A percentile compares a stretch with the other conserved stretches of the same genome.
phyloP scores from a whole-genome alignment of 1,139 yeast genomes.

The Lodderomyces margitis region DNA sequence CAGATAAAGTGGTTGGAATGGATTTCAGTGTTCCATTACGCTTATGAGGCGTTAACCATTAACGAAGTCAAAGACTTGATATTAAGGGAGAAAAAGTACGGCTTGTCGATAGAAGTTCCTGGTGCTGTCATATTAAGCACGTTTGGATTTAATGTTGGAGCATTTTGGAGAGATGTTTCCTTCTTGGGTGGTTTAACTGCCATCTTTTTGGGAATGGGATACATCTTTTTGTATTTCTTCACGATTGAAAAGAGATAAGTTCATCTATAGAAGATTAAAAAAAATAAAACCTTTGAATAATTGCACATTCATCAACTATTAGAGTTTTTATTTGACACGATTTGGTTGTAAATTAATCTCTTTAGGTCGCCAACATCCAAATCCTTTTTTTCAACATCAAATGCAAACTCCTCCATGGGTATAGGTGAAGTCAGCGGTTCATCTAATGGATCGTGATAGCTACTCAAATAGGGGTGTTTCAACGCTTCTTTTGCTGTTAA shows the following conservation, averaged over 20 bases:
- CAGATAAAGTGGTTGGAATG: constrained; percentile 80
- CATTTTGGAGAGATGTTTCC: constrained; percentile 63
- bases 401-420: constrained; percentile 76
- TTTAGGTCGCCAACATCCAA: constrained; percentile 70
- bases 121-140: constrained; percentile 96
- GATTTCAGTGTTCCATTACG: constrained; percentile 89
- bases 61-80: constrained; percentile 91
- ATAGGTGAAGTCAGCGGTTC: constrained; percentile 79
- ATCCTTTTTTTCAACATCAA: constrained; percentile 73
- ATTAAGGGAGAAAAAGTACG: constrained; percentile 83
- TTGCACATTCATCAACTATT: neutral
- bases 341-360: constrained; percentile 63
- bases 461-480: constrained; percentile 72
- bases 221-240: constrained; percentile 65
- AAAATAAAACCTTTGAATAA: too few species aligned
- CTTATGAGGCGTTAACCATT: constrained; percentile 87
- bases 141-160: constrained; percentile 86
- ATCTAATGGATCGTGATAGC: constrained; percentile 80
- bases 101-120: constrained; percentile 93
- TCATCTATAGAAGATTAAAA: too few species aligned
- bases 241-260: constrained; percentile 70
- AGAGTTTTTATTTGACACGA: constrained; percentile 27
- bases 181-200: constrained; percentile 50
- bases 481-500: constrained; percentile 80
- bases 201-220: constrained; percentile 64